These are phyloP conservation scores for Botrytis squamosa DNA, from an alignment of 2,329 filamentous ascomycete genomes.

Conservation along the genomic window DNA sequence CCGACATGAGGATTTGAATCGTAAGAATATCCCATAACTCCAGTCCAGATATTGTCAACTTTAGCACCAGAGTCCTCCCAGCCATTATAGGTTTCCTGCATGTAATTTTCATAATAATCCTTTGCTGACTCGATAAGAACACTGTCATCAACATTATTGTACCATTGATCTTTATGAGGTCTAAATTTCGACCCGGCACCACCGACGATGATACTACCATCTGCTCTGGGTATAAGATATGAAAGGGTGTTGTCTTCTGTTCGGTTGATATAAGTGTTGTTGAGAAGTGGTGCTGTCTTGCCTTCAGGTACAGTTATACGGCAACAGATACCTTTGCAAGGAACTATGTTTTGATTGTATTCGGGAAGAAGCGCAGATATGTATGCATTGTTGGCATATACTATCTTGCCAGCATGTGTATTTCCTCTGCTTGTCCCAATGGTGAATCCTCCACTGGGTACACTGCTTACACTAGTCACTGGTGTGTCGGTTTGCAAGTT, in stretches of 20 bases:
- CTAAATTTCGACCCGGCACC: conserved; percentile 44
- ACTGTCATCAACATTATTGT: conserved; percentile 47
- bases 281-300: conserved; percentile 24
- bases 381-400: conserved; percentile 68
- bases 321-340: conserved; percentile 51
- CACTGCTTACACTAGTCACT: conserved; percentile 36
- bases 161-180: conserved; percentile 42
- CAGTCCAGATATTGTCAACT: conserved; percentile 36
- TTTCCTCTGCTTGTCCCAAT: conserved; percentile 54
- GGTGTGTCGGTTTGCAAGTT: conserved; percentile 55
- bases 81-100: conserved; percentile 40
- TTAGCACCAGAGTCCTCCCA: conserved; percentile 47
- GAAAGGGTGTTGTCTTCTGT: conserved; percentile 21
- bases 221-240: conserved; percentile 37
- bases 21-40: conserved; percentile 21
- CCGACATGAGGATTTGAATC: conserved; percentile 17
- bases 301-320: conserved; percentile 35
- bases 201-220: conserved; percentile 41
- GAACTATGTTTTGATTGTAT: conserved; percentile 54
- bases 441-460: conserved; percentile 41
- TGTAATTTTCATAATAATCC: conserved; percentile 47
- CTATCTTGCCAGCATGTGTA: conserved; percentile 52
- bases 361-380: conserved; percentile 59
- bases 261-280: conserved; percentile 28
- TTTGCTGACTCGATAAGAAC: conserved; percentile 43